Conservation (phyloP, 2,329 filamentous ascomycete genomes). For the Penicillium sp. region DNA sequence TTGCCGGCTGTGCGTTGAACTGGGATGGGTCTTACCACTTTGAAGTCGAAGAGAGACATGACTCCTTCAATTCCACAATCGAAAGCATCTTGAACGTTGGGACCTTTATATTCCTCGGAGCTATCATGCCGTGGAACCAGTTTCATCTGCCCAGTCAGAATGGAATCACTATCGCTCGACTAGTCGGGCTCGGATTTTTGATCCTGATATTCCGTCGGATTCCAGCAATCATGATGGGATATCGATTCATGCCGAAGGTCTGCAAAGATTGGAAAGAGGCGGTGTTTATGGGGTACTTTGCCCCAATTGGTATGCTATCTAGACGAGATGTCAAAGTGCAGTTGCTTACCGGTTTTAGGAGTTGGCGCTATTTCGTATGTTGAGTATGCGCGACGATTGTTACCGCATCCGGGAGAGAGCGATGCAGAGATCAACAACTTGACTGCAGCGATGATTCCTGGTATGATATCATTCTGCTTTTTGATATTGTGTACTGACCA, state of each 20-base stretch:
- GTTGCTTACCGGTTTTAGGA: constrained; percentile 25
- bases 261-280: constrained; percentile 57
- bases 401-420: constrained; percentile 42
- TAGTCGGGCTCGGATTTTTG: constrained; percentile 53
- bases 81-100: constrained; percentile 61
- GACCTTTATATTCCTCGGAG: constrained; percentile 60
- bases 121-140: constrained; percentile 55
- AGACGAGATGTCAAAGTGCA: not conserved
- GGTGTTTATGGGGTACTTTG: constrained; percentile 60
- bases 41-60: constrained; percentile 56
- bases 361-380: constrained; percentile 49
- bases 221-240: constrained; percentile 54
- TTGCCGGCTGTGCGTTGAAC: constrained; percentile 59
- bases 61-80: constrained; percentile 59
- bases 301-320: constrained; percentile 39
- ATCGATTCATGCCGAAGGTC: constrained; percentile 55
- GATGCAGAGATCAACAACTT: constrained; percentile 43
- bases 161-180: constrained; percentile 52
- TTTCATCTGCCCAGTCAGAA: constrained; percentile 54
- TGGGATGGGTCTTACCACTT: constrained; percentile 61
- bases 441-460: constrained; percentile 41
- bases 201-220: constrained; percentile 57
- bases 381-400: constrained; percentile 46
- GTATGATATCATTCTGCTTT: constrained; percentile 16
- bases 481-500: not conserved